Evolutionary conservation across 768 basidiomycete species (phyloP).

Genomic region (Boletus subcaerulescens): DNA sequence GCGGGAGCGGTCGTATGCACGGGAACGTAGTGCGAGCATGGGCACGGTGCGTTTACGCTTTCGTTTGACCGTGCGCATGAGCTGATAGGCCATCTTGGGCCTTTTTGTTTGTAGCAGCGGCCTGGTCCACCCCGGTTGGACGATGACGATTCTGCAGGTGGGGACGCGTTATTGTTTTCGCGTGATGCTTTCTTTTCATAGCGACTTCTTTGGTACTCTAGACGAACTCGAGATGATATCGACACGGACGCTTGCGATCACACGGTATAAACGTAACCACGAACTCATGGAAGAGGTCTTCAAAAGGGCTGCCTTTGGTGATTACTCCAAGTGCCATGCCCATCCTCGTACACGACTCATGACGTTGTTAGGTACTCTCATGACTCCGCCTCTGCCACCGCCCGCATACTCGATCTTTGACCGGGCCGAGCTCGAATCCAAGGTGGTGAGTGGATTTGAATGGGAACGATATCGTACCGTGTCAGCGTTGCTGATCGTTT

Average conservation of each 20-base stretch:
- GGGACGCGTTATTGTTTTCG: constrained; percentile 11
- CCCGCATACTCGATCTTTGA: constrained; percentile 65
- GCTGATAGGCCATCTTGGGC: not conserved
- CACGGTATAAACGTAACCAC: constrained; percentile 76
- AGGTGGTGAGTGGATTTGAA: constrained; percentile 42
- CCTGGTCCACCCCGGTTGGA: constrained; percentile 35
- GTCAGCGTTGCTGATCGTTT: not conserved
- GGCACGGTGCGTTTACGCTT: constrained; percentile 33
- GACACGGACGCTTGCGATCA: constrained; percentile 65
- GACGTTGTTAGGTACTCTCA: constrained; percentile 40
- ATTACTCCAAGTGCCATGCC: not conserved
- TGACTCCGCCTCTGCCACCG: constrained; percentile 35
- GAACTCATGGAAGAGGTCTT: constrained; percentile 86
- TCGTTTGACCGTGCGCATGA: not conserved
- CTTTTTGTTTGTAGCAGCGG: constrained; percentile 22
- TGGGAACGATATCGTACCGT: not conserved
- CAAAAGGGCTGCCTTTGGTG: constrained; percentile 64
- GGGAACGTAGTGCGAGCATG: constrained; percentile 45
- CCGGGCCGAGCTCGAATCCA: constrained; percentile 52
- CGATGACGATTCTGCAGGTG: constrained; percentile 71
- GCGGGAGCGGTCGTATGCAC: constrained; percentile 55
- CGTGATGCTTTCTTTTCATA: not conserved
- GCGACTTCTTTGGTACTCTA: constrained; percentile 6
- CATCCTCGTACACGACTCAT: not conserved
- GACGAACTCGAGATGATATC: constrained; percentile 73